These are phyloP conservation scores for Phymatotrichopsis omnivora DNA, from an alignment of 2,329 filamentous ascomycete genomes.

Conservation along the genomic window DNA sequence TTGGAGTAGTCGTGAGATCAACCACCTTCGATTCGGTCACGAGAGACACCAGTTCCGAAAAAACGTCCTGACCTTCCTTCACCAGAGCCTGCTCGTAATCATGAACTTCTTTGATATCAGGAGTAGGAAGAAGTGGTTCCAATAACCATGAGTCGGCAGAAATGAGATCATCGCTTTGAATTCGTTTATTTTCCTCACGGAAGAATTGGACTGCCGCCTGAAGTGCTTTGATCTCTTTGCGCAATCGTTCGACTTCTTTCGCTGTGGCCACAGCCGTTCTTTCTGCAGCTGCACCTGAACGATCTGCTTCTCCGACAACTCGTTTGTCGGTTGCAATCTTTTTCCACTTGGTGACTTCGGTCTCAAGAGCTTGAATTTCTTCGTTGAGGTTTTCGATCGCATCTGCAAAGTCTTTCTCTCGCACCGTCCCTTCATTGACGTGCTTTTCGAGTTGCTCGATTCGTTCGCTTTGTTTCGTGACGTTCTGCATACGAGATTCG, in stretches of 20 bases:
- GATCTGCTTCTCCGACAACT: conserved; percentile 46
- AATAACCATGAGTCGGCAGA: conserved; percentile 55
- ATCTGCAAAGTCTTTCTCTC: conserved; percentile 41
- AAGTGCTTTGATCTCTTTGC: conserved; percentile 55
- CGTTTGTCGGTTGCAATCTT: conserved; percentile 55
- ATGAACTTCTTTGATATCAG: conserved; percentile 34
- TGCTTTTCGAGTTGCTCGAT: conserved; percentile 55
- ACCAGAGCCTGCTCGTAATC: conserved; percentile 44
- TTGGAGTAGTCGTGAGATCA: conserved; percentile 47
- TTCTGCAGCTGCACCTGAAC: conserved; percentile 50
- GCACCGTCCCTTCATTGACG: conserved; percentile 36
- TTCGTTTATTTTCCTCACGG: conserved; percentile 49
- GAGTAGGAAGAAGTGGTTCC: conserved; percentile 45
- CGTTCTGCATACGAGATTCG: conserved; percentile 76
- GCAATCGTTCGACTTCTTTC: conserved; percentile 61
- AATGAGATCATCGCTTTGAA: conserved; percentile 47
- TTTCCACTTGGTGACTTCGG: conserved; percentile 60
- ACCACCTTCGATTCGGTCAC: conserved; percentile 48
- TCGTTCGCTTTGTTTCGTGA: conserved; percentile 61
- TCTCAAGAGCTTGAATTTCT: conserved; percentile 54
- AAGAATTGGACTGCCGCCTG: conserved; percentile 58
- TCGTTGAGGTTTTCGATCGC: conserved; percentile 48
- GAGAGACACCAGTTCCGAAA: conserved; percentile 55
- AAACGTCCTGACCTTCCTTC: conserved; percentile 53
- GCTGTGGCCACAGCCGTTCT: conserved; percentile 59